Evolutionary conservation across 805 yeast genomes (phyloP), one percentile per base, ranked within the genome.

Genomic region (Grigorovia transvaalensis): DNA sequence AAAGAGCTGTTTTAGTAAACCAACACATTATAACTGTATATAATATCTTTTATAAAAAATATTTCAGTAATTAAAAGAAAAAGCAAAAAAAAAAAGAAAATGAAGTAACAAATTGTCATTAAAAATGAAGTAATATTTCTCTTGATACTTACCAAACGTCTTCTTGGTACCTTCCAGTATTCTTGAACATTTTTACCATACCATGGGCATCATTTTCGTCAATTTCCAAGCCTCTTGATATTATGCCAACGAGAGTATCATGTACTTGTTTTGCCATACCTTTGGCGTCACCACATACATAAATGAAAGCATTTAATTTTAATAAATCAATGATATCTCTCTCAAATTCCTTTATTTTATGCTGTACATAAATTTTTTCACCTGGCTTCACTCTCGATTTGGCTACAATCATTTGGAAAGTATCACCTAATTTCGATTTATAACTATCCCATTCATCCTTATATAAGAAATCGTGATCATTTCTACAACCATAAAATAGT

Each of bases 201-300:
- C 85, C 93, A 50, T 80, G 78, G 11, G 96, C 96, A 57, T 80
- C 81, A 42, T 77, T 84, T 53, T 75, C 77, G 6, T 83, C 58
- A 38, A 88, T 71, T 11, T 75, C 77, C 64, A 90, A 81, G 56
- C 82, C 80, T 51, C 77, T 66, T 48, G 81, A 69, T 46, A 90
- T 66, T 52, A 91, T 82, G 55, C 76, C 74, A 15, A 77, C 76
- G 54, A 91, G 74, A 1, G 93, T 75, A 45, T 74, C 68, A 62
- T 86, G 89, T 6, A 91, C 98, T 63, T 88, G 96, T 71, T 91
- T 84, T 3, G 98, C 96, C 99, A 91, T 93, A 56, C 80, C 81
- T 41, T 87, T 80, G 33, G 99, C 98, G 72, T 93, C 98, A 65
- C 98, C 99, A 76, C 99, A 91, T 38, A 91, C 96, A 67, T 93